Evolutionary conservation across 352 stramenopile genomes (phyloP).

Genomic region (Pythium biforme): DNA sequence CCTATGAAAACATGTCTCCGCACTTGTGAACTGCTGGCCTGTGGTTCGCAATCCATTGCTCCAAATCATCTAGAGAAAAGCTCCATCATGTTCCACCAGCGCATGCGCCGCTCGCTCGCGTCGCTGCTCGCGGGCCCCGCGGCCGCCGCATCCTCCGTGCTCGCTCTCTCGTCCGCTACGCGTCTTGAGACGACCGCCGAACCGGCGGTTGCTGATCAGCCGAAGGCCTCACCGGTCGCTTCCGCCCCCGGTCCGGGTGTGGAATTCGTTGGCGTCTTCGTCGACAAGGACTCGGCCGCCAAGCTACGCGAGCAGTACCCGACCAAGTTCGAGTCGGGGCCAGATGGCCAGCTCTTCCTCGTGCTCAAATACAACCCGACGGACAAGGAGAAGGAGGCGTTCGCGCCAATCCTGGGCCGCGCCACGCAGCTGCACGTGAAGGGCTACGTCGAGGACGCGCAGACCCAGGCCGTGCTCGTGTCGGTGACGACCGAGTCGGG

Average conservation of each 20-base stretch:
- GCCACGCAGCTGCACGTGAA: constrained; percentile 60
- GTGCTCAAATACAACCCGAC: constrained; percentile 81
- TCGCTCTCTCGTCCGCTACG: constrained; percentile 7
- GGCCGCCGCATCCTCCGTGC: constrained; percentile 14
- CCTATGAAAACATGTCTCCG: neutral
- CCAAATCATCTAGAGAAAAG: constrained; percentile 2
- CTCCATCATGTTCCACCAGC: constrained; percentile 21
- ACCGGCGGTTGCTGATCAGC: neutral
- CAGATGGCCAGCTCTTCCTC: constrained; percentile 53
- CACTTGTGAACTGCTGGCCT: neutral
- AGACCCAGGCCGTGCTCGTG: constrained; percentile 72
- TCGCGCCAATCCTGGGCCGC: constrained; percentile 64
- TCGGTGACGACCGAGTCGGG: constrained; percentile 58
- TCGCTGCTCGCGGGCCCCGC: constrained; percentile 18
- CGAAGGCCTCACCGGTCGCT: neutral
- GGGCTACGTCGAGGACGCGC: constrained; percentile 59
- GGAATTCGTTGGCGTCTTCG: constrained; percentile 79
- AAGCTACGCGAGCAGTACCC: constrained; percentile 56
- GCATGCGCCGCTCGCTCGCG: constrained; percentile 19
- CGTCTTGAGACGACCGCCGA: constrained; percentile 9
- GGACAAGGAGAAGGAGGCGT: constrained; percentile 65
- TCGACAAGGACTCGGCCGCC: constrained; percentile 51
- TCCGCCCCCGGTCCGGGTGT: constrained; percentile 18
- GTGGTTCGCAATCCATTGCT: neutral
- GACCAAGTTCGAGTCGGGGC: constrained; percentile 38